A percentile compares a stretch with the other conserved stretches of the same genome.
Evolutionary conservation across 306 rosid genomes (phyloP).

Genomic region (Cicer bijugum): DNA sequence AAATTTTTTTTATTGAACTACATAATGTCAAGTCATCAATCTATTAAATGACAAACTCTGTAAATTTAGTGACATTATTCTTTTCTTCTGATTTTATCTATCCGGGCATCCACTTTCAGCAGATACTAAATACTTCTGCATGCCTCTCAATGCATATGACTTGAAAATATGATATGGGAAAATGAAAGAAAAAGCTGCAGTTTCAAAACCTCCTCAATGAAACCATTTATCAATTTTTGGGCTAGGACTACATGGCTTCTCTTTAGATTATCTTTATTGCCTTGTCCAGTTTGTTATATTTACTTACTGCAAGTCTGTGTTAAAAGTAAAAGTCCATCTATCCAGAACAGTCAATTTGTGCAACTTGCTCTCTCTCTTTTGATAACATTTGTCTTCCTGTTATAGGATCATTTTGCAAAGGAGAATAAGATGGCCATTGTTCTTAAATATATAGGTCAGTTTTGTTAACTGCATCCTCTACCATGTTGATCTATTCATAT

Average conservation of each 20-base stretch:
- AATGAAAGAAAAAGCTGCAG: conserved; percentile 3
- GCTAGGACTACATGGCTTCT: conserved; percentile 21
- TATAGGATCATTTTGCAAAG: conserved; percentile 69
- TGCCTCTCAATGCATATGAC: conserved; percentile 8
- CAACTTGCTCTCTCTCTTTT: conserved; percentile 28
- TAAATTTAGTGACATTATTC: background rate
- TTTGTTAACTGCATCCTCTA: conserved; percentile 19
- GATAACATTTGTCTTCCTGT: conserved; percentile 17
- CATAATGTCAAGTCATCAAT: conserved; percentile 1
- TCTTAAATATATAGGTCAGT: conserved; percentile 86
- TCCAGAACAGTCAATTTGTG: conserved; percentile 21
- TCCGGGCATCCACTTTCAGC: conserved; percentile 1
- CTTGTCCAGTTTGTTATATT: conserved; percentile 14
- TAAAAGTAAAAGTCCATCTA: conserved; percentile 12
- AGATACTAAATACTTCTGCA: background rate
- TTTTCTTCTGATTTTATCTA: conserved; percentile 23
- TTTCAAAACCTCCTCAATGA: conserved; percentile 3
- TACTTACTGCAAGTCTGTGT: conserved; percentile 20
- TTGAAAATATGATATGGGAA: conserved; percentile 17
- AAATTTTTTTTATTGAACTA: conserved; percentile 10
- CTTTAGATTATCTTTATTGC: conserved; percentile 18
- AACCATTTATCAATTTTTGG: conserved; percentile 1
- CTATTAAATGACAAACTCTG: background rate
- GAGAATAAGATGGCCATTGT: conserved; percentile 55
- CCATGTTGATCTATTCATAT: conserved; percentile 36